Evolutionary conservation across 2,329 filamentous ascomycete genomes (phyloP).

Genomic region (Neofusicoccum sp.): DNA sequence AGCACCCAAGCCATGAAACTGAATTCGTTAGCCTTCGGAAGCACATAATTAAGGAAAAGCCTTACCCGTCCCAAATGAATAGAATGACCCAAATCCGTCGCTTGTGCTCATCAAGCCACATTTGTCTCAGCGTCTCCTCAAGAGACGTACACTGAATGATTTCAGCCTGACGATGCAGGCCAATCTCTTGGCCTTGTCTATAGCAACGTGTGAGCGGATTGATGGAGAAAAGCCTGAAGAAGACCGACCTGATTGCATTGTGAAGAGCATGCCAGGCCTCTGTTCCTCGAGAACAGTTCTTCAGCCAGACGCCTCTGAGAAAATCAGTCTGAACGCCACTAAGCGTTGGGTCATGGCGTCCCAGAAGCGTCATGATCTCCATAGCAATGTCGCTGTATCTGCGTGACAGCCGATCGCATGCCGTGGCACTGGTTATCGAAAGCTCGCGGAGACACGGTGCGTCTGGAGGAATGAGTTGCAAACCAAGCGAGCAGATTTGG

Average conservation of each 20-base stretch:
- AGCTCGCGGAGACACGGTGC: not conserved
- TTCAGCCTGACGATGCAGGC: conserved; percentile 2
- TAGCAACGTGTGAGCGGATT: not conserved
- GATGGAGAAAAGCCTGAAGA: accelerated
- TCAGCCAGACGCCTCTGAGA: conserved; percentile 2
- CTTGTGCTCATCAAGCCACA: conserved; percentile 2
- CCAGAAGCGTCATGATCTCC: conserved; percentile 1
- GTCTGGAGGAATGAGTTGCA: not conserved
- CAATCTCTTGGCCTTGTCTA: conserved; percentile 1
- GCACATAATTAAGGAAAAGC: too few relatives aligned
- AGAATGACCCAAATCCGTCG: not conserved
- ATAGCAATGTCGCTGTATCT: not conserved
- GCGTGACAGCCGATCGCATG: not conserved
- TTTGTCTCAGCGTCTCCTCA: not conserved
- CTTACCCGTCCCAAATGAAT: conserved; percentile 8
- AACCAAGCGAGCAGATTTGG: not conserved
- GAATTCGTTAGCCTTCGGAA: not conserved
- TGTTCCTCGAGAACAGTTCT: not conserved
- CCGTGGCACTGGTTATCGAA: not conserved
- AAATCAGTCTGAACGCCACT: conserved; percentile 6
- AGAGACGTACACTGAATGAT: not conserved
- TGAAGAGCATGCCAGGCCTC: conserved; percentile 1
- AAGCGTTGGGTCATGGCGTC: not conserved
- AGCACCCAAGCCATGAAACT: conserved; percentile 1
- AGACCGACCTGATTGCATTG: not conserved